These are phyloP conservation scores for Friedmanniomyces endolithicus DNA, from an alignment of 495 filamentous ascomycete genomes.

Conservation along the genomic window DNA sequence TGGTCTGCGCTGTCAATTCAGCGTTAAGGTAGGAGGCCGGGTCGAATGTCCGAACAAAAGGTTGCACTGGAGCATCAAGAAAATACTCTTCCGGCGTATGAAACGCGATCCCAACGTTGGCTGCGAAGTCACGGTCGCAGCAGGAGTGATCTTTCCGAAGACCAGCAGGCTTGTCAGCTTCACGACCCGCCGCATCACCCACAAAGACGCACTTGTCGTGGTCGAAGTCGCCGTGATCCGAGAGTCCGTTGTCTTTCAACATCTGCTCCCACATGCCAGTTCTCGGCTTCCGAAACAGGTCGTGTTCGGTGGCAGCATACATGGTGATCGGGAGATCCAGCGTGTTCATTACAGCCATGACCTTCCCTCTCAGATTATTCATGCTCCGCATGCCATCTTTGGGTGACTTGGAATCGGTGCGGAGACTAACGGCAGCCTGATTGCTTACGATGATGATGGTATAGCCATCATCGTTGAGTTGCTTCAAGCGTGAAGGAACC, in stretches of 20 bases:
- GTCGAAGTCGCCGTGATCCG: conserved; percentile 49
- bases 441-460: conserved; percentile 70
- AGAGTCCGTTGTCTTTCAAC: conserved; percentile 57
- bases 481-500: conserved; percentile 52
- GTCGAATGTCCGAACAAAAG: conserved; percentile 58
- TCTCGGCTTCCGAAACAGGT: conserved; percentile 76
- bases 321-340: conserved; percentile 67
- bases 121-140: conserved; percentile 64
- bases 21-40: conserved; percentile 38
- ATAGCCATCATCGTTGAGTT: conserved; percentile 61
- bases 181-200: conserved; percentile 70
- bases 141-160: conserved; percentile 56
- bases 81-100: conserved; percentile 88
- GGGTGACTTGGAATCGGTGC: conserved; percentile 55
- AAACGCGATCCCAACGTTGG: conserved; percentile 68
- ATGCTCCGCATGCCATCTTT: conserved; percentile 53
- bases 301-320: conserved; percentile 72
- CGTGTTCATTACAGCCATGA: conserved; percentile 50
- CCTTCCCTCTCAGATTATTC: conserved; percentile 66
- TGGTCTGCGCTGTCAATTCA: conserved; percentile 19
- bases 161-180: conserved; percentile 20
- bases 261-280: conserved; percentile 83
- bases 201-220: conserved; percentile 64
- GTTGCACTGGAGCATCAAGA: conserved; percentile 46
- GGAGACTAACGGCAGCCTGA: conserved; percentile 66